Base-by-base conservation (phyloP, 2,329 filamentous ascomycete species). In the Xylariaceae sp. region DNA sequence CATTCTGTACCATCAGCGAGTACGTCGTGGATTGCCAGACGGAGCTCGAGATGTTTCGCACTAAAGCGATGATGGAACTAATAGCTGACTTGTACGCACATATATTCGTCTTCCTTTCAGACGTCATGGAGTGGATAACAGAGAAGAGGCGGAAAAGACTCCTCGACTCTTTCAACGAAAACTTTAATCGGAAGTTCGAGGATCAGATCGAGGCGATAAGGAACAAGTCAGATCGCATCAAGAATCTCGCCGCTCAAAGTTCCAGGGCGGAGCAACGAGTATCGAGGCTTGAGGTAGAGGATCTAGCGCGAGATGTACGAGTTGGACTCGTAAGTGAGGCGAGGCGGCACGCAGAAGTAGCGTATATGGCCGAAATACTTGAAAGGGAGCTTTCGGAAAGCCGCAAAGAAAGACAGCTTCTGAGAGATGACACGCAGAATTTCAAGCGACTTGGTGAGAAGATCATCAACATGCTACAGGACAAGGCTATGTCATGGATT, bases 81-180 rank as follows among this genome's bases (percentile, higher is more conserved):
- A 55, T 61, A 34, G 36, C 53, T 2, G 45, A 55, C 33, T 54
- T 55, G 14, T 61, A 58, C 26, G 50, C 54, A 1, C 50, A 54
- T 14, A 61, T 61, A 4, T 61, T 58, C 21, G 14, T 55, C 8
- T 61, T 58, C 29, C 54, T 55, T 11, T 58, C 58, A 9, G 50
- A 61, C 44, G 54, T 52, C 14, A 58, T 61, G 54, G 40, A 36
- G 31, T 61, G 49, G 50, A 54, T 61, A 19, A 55, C 46, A 1
- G 47, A 58, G 41, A 51, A 55, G n/a, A 54, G 48, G 26, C 24
- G 54, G 8, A 47, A 43, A 28, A 54, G 54, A 26, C 41, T 61
- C 14, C 54, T 61, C 3, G 54, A 61, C 19, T 61, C 58, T 33
- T 58, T 61, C 21, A 61, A 61, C 33, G 54, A 55, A 21, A 58